Evolutionary conservation across 2,329 filamentous ascomycete genomes (phyloP).

Genomic region (Macrophomina phaseolina): DNA sequence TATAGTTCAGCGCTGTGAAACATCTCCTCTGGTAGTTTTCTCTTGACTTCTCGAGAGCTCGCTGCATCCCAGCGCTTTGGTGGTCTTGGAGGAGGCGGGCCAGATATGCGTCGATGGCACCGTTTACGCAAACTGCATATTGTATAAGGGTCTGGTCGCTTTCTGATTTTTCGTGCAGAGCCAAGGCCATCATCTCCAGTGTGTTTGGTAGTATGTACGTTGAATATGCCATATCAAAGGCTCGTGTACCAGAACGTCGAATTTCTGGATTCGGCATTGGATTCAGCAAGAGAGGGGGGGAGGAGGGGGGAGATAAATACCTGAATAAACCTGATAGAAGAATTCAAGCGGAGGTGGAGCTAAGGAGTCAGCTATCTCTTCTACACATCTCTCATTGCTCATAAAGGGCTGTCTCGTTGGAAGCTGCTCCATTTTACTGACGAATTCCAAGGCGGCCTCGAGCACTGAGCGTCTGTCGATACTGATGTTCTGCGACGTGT

Average conservation of each 20-base stretch:
- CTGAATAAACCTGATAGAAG: slow-evolving; percentile 15
- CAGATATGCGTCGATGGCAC: slow-evolving; percentile 32
- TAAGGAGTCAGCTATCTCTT: slow-evolving; percentile 3
- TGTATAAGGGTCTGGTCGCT: slow-evolving; percentile 38
- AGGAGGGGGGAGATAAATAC: not conserved
- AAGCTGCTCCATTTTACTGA: slow-evolving; percentile 22
- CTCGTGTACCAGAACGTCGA: not conserved
- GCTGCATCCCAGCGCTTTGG: slow-evolving; percentile 36
- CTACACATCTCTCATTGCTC: not conserved
- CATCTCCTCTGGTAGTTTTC: slow-evolving; percentile 39
- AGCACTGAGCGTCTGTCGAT: slow-evolving; percentile 17
- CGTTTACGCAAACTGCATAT: slow-evolving; percentile 42
- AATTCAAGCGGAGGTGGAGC: slow-evolving; percentile 16
- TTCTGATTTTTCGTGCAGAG: slow-evolving; percentile 37
- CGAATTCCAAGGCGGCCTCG: slow-evolving; percentile 15
- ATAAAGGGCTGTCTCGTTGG: not conserved
- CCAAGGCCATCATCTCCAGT: slow-evolving; percentile 38
- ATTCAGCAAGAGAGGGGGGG: not conserved
- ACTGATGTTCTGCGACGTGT: not conserved
- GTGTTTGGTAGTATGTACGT: slow-evolving; percentile 36
- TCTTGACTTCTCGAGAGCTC: slow-evolving; percentile 37
- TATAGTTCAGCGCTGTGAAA: slow-evolving; percentile 37
- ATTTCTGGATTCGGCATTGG: not conserved
- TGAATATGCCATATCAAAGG: slow-evolving; percentile 13
- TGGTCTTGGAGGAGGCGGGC: slow-evolving; percentile 35